Evolutionary conservation across 2,329 filamentous ascomycete species (phyloP), one percentile per base, ranked within the genome.

Genomic region (Dichotomopilus funicola): DNA sequence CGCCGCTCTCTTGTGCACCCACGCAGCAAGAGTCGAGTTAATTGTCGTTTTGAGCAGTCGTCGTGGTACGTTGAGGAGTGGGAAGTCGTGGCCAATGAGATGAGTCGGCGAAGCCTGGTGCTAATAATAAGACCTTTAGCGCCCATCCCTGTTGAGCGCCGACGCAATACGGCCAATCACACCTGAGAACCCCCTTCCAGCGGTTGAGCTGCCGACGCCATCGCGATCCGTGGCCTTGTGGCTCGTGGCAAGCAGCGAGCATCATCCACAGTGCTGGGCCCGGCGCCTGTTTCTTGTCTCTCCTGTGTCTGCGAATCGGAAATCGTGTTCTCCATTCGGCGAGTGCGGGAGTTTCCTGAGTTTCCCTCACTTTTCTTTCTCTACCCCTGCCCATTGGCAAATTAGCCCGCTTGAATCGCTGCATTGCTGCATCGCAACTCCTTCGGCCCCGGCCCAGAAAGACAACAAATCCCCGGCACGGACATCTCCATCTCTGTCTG

Each of bases 71-170:
- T 53, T 53, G 51, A 45, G 61, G 58, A 60, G 62, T 61, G 59
- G 58, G 57, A 61, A 59, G 54, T 33, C 27, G 46, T 55, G 57
- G 44, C 65, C 64, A 67, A 67, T 66, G 54, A 64, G 31, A 50
- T n/a, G 49, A 27, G 19, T 27, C 19, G 19, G 19, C 19, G 19
- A 27, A 27, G 19, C 36, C 38, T 37, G 59, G 54, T 62, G 55
- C 66, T 66, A 67, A 67, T 61, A 64, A 67, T 67, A 67, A 60
- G 56, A 63, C 8, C 47, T 51, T 65, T 63, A 64, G 63, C 63
- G 63, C 63, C 60, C 58, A 64, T 57, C 59, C 46, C 49, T 62
- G 61, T 57, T 56, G 59, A 59, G 59, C 47, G 56, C 60, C 59
- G 48, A 53, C 52, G 43, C 38, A 11, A 5, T 46, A 44, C 43